Percentiles rank a stretch among this genome's conserved stretches.
Conservation (phyloP, 139 green algal species). For the Coelastrella sp. region DNA sequence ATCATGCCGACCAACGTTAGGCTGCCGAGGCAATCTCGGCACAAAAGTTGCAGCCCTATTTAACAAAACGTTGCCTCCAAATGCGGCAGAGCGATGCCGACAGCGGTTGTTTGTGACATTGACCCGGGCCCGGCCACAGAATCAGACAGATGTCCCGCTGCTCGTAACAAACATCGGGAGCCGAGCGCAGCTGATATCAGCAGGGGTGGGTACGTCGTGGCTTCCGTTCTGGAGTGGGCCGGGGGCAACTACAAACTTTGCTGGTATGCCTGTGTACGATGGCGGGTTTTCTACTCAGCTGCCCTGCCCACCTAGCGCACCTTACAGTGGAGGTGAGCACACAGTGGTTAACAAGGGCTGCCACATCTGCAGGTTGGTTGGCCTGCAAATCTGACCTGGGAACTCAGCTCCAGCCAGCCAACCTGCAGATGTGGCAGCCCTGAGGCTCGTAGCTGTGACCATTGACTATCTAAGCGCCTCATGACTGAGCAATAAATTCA, state of each 20-base stretch:
- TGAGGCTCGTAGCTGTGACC: too few relatives aligned
- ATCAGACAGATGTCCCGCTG: background rate
- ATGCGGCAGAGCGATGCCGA: background rate
- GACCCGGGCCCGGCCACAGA: constrained; percentile 6
- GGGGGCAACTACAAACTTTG: background rate
- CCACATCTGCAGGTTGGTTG: too few relatives aligned
- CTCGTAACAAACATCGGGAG: background rate
- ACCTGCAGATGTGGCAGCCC: too few relatives aligned
- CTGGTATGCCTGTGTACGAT: background rate
- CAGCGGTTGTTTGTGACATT: background rate
- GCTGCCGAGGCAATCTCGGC: constrained; percentile 4
- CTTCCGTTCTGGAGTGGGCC: background rate
- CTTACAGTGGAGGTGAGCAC: background rate
- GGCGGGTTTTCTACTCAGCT: constrained; percentile 1
- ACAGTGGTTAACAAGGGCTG: too few relatives aligned
- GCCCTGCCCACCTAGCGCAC: constrained; percentile 11
- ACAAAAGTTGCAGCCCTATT: background rate
- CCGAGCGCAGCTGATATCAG: background rate
- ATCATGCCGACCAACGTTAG: background rate
- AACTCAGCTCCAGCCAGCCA: too few relatives aligned
- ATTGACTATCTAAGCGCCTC: too few relatives aligned
- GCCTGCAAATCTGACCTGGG: too few relatives aligned
- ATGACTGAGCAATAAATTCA: too few relatives aligned
- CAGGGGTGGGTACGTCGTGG: background rate
- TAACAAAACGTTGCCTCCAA: background rate